These are phyloP conservation scores for Pulveroboletus sp. DNA, from an alignment of 768 basidiomycete genomes.

Conservation along the genomic window DNA sequence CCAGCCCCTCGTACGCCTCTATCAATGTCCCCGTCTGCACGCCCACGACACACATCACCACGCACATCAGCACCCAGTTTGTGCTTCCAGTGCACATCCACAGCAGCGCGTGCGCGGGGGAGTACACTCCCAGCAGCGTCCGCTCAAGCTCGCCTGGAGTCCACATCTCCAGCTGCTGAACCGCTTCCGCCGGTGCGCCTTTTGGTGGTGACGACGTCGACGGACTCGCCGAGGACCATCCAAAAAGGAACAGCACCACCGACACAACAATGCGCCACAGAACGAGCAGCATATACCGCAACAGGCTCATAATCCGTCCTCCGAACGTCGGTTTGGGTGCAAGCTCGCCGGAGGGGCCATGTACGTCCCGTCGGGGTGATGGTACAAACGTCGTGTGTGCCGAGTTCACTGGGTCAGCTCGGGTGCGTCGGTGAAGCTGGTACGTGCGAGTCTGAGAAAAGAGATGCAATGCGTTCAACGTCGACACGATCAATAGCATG, in stretches of 20 bases:
- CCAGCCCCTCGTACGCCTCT: conserved; percentile 50
- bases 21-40: conserved; percentile 49
- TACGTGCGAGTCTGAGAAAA: conserved; percentile 69
- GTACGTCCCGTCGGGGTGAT: conserved; percentile 31
- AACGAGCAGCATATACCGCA: conserved; percentile 35
- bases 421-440: conserved; percentile 53
- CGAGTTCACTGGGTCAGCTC: conserved; percentile 61
- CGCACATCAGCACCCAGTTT: conserved; percentile 71
- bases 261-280: conserved; percentile 51
- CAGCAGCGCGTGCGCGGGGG: conserved; percentile 67
- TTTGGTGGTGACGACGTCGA: conserved; percentile 32
- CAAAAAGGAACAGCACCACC: conserved; percentile 65
- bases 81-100: conserved; percentile 68
- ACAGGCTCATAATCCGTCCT: conserved; percentile 32
- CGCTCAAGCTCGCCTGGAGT: conserved; percentile 68
- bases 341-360: conserved; percentile 29
- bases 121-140: conserved; percentile 69
- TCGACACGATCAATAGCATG: conserved; percentile 49
- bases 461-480: conserved; percentile 60
- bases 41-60: conserved; percentile 65
- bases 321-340: conserved; percentile 43
- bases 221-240: conserved; percentile 46
- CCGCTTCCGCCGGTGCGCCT: conserved; percentile 42
- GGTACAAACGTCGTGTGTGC: conserved; percentile 65
- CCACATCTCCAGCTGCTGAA: conserved; percentile 83